These are phyloP conservation scores for Mastigamoeba balamuthi DNA, from an alignment of 78 protist species.

Conservation along the genomic window DNA sequence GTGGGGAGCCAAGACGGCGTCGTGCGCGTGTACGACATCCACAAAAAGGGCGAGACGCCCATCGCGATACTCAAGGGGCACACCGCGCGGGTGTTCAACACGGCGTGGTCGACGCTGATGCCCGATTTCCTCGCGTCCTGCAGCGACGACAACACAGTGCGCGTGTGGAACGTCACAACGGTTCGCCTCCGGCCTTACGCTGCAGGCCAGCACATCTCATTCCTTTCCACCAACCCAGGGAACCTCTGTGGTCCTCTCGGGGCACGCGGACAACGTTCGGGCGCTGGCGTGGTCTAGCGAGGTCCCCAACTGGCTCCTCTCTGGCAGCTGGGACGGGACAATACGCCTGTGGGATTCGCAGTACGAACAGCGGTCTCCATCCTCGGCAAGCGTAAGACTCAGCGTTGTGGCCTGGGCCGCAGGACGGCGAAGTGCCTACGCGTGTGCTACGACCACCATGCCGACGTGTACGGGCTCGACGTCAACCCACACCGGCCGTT, in stretches of 20 bases:
- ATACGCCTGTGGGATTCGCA: constrained; percentile 12
- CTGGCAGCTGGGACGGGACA: constrained; percentile 41
- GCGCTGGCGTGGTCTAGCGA: constrained; percentile 15
- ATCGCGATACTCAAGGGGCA: constrained; percentile 2
- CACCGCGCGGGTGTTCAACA: constrained; percentile 5
- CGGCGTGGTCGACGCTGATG: constrained; percentile 12
- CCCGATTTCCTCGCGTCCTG: constrained; percentile 14
- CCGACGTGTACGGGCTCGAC: constrained; percentile 47
- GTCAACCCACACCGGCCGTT: constrained; percentile 38
- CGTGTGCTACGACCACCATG: constrained; percentile 19
- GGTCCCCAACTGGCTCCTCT: constrained; percentile 18
- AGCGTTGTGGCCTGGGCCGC: too few relatives aligned
- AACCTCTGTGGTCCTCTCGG: background rate
- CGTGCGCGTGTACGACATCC: constrained; percentile 9
- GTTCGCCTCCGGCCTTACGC: too few relatives aligned
- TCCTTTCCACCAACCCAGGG: too few relatives aligned
- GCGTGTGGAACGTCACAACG: constrained; percentile 18
- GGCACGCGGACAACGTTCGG: constrained; percentile 16
- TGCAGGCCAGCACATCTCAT: background rate
- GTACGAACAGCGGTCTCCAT: too few relatives aligned
- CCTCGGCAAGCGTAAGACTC: too few relatives aligned
- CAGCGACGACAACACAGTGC: constrained; percentile 19
- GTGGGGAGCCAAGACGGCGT: constrained; percentile 3
- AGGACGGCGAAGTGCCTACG: background rate
- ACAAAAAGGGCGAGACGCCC: background rate